phyloP scores from a whole-genome alignment of 305 asterid species.

The Withania somnifera region DNA sequence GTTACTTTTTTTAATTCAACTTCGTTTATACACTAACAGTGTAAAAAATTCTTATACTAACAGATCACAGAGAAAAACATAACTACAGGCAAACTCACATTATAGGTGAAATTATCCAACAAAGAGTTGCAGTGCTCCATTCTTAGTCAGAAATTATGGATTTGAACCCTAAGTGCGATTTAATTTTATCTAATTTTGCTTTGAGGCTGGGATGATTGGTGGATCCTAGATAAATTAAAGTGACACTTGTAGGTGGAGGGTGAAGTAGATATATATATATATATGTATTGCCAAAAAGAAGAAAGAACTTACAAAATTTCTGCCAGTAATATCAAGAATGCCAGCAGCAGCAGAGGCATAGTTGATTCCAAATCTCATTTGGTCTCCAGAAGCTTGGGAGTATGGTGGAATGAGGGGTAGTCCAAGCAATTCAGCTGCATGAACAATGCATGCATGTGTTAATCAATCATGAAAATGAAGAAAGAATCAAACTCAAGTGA shows the following conservation, averaged over 20 bases:
- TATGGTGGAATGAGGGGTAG: conserved; percentile 23
- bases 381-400: conserved; percentile 5
- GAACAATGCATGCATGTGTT: not conserved
- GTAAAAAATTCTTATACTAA: not conserved
- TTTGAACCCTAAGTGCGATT: no score
- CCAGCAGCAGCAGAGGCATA: conserved; percentile 38
- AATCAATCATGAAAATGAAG: not conserved
- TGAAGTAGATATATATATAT: no score
- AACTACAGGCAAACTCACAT: not conserved
- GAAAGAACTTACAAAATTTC: conserved; percentile 12
- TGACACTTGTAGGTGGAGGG: no score
- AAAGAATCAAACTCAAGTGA: no score
- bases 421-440: conserved; percentile 25
- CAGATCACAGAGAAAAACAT: not conserved
- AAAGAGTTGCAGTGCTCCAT: no score
- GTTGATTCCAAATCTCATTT: conserved; percentile 21
- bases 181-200: no score
- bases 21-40: not conserved
- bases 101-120: not conserved
- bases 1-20: not conserved
- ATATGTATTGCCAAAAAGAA: not conserved
- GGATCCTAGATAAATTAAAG: no score
- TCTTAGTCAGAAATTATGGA: no score
- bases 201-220: not conserved
- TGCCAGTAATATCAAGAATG: conserved; percentile 25